phyloP scores from a whole-genome alignment of 2,329 filamentous ascomycete genomes.

The Trichoderma sp. region DNA sequence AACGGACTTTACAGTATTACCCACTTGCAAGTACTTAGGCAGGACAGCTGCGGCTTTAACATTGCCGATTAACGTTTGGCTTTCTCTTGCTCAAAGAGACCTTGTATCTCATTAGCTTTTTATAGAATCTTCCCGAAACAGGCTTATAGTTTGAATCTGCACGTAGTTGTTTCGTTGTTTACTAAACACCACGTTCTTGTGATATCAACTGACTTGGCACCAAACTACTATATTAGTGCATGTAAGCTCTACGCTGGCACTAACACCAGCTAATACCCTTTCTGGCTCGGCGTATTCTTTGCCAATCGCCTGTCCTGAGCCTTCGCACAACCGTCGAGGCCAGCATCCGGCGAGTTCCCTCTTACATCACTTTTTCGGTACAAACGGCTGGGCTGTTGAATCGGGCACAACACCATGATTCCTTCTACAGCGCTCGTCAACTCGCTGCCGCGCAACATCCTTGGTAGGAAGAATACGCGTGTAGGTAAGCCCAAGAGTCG shows the following conservation, averaged over 20 bases:
- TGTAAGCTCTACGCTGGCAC: neutral
- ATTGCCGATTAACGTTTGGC: too few species aligned
- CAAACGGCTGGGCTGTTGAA: too few species aligned
- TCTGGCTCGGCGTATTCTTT: neutral
- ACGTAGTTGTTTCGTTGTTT: neutral
- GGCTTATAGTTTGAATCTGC: too few species aligned
- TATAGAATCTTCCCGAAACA: too few species aligned
- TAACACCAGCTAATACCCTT: neutral
- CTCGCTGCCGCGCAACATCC: neutral
- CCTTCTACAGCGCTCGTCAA: neutral
- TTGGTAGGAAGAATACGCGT: conserved; percentile 4
- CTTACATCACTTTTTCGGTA: neutral
- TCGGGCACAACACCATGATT: neutral
- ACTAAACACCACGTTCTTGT: neutral
- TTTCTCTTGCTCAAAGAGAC: too few species aligned
- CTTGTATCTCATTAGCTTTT: too few species aligned
- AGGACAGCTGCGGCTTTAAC: too few species aligned
- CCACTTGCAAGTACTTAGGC: too few species aligned
- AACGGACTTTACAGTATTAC: too few species aligned
- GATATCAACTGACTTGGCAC: neutral
- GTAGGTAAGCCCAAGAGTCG: neutral
- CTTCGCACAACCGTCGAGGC: too few species aligned
- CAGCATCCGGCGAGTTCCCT: neutral
- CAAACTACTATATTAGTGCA: neutral
- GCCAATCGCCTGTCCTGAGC: neutral